Base-by-base conservation (phyloP, 352 stramenopile genomes). In the Phytophthora vignae region DNA sequence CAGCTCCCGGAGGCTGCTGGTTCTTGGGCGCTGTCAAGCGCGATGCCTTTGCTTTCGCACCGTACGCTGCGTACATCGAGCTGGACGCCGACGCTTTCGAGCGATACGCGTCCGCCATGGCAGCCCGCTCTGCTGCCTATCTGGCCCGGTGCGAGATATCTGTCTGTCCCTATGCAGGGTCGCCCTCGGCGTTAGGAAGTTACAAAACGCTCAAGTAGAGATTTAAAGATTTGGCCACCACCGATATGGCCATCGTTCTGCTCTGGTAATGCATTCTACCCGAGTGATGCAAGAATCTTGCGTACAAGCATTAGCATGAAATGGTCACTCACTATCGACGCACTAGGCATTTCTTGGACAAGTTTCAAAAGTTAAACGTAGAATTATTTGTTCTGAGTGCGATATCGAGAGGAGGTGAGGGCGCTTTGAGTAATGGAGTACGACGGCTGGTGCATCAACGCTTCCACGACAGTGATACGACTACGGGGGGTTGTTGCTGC, bases 51-150 rank as follows among this genome's bases (percentile, higher is more conserved):
- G 4, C 59, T 65, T 77, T 81, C 22, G 54, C 49, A 1, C 61
- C 59, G 61, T 78, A 64, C 3, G 42, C 60, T 1, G 64, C 63
- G 27, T 74, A 75, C n/a, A 56, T 56, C 12, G 67, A 71, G 58
- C 59, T 73, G 19, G 61, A 64, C 55, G 62, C 42, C 27, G 64
- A 44, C n/a, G 29, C 64, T 40, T 69, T 74, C 15, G 71, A 14
- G n/a, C 77, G 77, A 46, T 68, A 52, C 9, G 72, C 40, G 42
- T 84, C 77, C 46, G 74, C 71, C 77, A 84, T 84, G 3, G n/a
- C 9, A 12, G 19, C 53, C 49, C 46, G 54, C 49, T 48, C 17
- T 36, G 36, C 52, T 22, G 27, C 48, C 52, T 22, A 15, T 19
- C 27, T 31, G 27, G 27, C 27, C 10, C n/a, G 10, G 27, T 25